Base-by-base conservation (phyloP, 1,139 yeast species). In the Candida tropicalis region DNA sequence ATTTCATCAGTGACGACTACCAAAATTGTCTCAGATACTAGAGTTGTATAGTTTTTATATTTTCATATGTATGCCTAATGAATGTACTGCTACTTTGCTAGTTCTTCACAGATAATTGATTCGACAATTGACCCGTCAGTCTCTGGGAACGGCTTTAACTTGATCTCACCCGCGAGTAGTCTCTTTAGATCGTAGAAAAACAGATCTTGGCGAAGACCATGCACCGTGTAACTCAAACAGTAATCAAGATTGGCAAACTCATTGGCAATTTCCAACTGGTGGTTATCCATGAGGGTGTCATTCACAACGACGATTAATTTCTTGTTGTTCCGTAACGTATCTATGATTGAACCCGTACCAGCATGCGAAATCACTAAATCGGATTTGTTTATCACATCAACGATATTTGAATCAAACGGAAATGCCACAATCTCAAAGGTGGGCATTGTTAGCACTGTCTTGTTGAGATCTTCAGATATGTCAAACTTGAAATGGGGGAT, bases 311-410 rank as follows among this genome's bases (percentile, higher is more conserved):
- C 93, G 2, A 91, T 66, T 43, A 91, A 66, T 15, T 76, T 79
- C 56, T 79, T 81, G 3, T 65, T 47, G 25, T 70, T 60, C 17
- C 91, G 70, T 29, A 89, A 63, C 0, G 87, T 76, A 56, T 93
- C 99, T 16, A 93, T 63, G 8, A 93, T 87, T 0, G 97, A 87
- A 1, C 99, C 99, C 0, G 98, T 88, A 2, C 95, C 98, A 0
- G 96, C 97, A 60, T 93, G 98, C 1, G 96, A 83, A 10, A 93
- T 74, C 6, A 91, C 86, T 35, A 87, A 55, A 43, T 81, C 81
- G 1, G 77, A 66, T 3, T 57, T 36, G 0, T 53, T 29, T 1
- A 84, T 75, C 59, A 48, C 77, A 47, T 7, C 51, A 39, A 38
- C 61, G 56, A 55, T 84, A 58, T 51, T 68, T 1, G 62, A 51